Base-by-base conservation (phyloP, 2,329 filamentous ascomycete genomes). In the Lizonia empirigonia region DNA sequence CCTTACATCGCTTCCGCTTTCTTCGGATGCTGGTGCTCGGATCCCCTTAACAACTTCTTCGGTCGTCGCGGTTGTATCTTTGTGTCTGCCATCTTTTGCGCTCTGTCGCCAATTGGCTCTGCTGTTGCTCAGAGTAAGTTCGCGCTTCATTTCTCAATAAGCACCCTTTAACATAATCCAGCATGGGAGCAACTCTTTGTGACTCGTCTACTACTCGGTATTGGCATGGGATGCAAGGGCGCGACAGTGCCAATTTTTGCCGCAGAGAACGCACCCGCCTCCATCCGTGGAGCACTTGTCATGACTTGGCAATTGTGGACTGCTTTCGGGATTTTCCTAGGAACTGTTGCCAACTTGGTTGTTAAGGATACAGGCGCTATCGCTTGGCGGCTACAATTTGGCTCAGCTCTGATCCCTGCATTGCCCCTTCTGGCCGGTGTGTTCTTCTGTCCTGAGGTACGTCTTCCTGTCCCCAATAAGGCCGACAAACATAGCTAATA, bases 251-350 rank as follows among this genome's bases (percentile, higher is more conserved):
- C 77, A 12, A 64, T 71, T 10, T 80, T 78, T 53, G 74, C 75
- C 0, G 77, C 78, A 0, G 79, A 81, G 57, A 77, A 74, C 44
- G 71, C 76, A 0, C 78, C 78, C 0, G 76, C 78, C 1, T 72
- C 69, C 5, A 80, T 82, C 27, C 74, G 79, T 46, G 80, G 80
- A 19, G 77, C 74, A 10, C 62, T 79, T 0, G 77, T 77, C 22
- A 79, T 78, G 75, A 68, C 66, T 23, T 79, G 76, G 76, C 76
- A 79, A 42, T 68, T 78, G 39, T 76, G 72, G 71, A 73, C 70
- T 0, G 69, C 70, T 1, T 74, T 78, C 40, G 77, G 77, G 1
- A 80, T 80, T 55, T 76, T 79, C 62, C 63, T 79, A 0, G 77
- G 77, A 3, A 70, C 16, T 62, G 72, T 15, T 70, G 75, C 12